Evolutionary conservation across 73 alveolate species (phyloP), one percentile per base, ranked within the genome.

Genomic region (Urostyla sp.): DNA sequence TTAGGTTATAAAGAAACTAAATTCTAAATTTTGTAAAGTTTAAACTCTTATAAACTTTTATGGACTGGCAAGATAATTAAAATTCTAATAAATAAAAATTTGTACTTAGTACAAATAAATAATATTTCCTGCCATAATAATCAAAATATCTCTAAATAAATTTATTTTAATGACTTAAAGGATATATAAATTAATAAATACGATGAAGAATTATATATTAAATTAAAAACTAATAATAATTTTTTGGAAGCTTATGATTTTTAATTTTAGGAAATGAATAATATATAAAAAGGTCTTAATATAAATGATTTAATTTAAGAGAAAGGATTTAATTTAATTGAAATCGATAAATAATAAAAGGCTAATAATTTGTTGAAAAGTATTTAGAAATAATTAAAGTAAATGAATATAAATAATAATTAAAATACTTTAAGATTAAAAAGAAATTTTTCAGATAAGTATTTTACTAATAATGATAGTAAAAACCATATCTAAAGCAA

Each of bases 251-350:
- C 40, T 40, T 63, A 63, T 63, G 79, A 63, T 38, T 63, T 63
- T 23, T 5, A 38, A 24, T 63, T 63, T 63, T 43, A 43, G 79
- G 79, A 63, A 40, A 63, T 63, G 79, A 63, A 34, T 21, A 63
- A 63, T 40, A 1, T 63, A 1, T 35, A 57, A 13, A 20, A 10
- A 10, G 13, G 46, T 15, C 21, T 63, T 45, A 60, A 63, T 26
- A 5, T 23, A 4, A 32, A 63, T 38, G 60, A 63, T 8, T 46
- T 63, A 5, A 43, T 63, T 1, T 5, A 63, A 3, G 24, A 37
- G 4, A 35, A 63, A 21, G 79, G 79, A 1, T 43, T 63, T 7
- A 60, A 63, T 63, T 63, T 63, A 38, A 60, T 43, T 8, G 4
- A 37, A 40, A 63, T 63, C 21, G n/a, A 63, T 16, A 63, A 27